phyloP scores from a whole-genome alignment of 2,329 filamentous ascomycete genomes.

The Parastagonospora avenae region DNA sequence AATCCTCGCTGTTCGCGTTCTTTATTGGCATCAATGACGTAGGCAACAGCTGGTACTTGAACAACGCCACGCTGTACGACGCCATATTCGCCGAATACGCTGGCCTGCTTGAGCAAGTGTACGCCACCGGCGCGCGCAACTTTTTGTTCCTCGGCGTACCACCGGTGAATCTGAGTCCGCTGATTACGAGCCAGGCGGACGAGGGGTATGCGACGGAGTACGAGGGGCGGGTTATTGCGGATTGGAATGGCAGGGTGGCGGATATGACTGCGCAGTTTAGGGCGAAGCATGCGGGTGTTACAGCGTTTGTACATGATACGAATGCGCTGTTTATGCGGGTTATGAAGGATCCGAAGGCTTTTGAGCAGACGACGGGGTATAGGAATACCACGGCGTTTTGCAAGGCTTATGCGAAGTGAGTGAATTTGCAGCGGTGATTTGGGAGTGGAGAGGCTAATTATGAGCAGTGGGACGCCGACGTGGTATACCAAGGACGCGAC shows the following conservation, averaged over 20 bases:
- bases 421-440: not conserved
- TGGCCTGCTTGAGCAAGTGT: constrained; percentile 47
- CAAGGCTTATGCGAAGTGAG: constrained; percentile 57
- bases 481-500: constrained; percentile 48
- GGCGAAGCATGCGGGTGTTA: constrained; percentile 44
- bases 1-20: constrained; percentile 55
- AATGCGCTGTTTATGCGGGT: constrained; percentile 58
- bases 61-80: constrained; percentile 42
- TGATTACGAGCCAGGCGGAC: constrained; percentile 48
- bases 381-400: constrained; percentile 64
- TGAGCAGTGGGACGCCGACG: constrained; percentile 41
- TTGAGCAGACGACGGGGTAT: constrained; percentile 56
- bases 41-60: constrained; percentile 54
- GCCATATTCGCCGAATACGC: constrained; percentile 47
- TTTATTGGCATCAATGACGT: constrained; percentile 65
- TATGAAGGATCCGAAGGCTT: constrained; percentile 58
- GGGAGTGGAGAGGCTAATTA: constrained; percentile 6
- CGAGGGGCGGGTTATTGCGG: constrained; percentile 53
- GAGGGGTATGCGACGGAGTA: constrained; percentile 36
- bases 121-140: constrained; percentile 54
- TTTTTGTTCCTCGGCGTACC: constrained; percentile 56
- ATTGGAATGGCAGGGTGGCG: constrained; percentile 58
- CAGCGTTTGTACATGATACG: constrained; percentile 60
- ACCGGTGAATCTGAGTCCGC: constrained; percentile 59
- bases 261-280: constrained; percentile 51